phyloP scores from a whole-genome alignment of 805 yeast species.

The Cyberlindnera subsufficiens region DNA sequence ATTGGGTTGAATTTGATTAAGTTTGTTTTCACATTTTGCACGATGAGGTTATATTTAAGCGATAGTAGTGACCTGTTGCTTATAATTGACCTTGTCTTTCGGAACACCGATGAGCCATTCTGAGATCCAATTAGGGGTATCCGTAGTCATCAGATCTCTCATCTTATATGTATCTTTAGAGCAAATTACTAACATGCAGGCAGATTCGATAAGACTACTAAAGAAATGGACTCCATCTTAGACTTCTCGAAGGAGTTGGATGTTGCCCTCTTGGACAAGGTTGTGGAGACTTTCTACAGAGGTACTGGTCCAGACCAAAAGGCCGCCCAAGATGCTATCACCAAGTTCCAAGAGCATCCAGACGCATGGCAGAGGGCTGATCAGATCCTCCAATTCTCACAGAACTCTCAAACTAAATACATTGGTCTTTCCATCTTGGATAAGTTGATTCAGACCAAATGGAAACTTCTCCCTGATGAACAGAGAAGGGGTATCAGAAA shows the following conservation, averaged over 20 bases:
- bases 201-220: not conserved
- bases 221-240: constrained; percentile 73
- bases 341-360: constrained; percentile 86
- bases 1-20: too few relatives aligned
- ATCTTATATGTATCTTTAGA: too few relatives aligned
- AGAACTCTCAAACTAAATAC: constrained; percentile 83
- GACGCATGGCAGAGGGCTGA: constrained; percentile 96
- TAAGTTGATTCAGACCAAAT: constrained; percentile 81
- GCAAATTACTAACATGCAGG: not conserved
- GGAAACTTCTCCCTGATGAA: constrained; percentile 88
- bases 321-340: constrained; percentile 64
- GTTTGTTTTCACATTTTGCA: too few relatives aligned
- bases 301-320: constrained; percentile 67
- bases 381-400: constrained; percentile 71
- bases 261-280: constrained; percentile 69
- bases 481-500: constrained; percentile 92
- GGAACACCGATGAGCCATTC: too few relatives aligned
- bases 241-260: constrained; percentile 85
- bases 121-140: too few relatives aligned
- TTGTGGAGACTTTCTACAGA: constrained; percentile 78
- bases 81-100: too few relatives aligned
- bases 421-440: constrained; percentile 88
- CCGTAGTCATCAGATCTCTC: too few relatives aligned
- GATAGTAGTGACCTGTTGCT: too few relatives aligned
- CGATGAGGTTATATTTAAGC: too few relatives aligned